phyloP scores from a whole-genome alignment of 108 stramenopile genomes.

The Conticribra weissflogii region DNA sequence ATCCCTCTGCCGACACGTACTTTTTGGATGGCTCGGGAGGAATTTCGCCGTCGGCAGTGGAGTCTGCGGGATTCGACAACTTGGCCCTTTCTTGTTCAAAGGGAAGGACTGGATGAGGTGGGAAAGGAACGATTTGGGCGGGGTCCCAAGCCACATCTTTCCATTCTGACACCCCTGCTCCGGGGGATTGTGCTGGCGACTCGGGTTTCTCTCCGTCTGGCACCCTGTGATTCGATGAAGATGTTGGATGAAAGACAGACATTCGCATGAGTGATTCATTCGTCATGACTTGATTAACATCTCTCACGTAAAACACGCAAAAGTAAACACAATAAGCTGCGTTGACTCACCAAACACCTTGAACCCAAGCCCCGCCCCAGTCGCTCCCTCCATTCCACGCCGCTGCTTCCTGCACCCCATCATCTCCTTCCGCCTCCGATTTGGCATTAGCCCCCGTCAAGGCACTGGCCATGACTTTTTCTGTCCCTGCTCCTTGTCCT shows the following conservation, averaged over 20 bases:
- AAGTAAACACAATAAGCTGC: not conserved
- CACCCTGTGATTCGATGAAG: constrained; percentile 12
- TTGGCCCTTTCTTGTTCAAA: constrained; percentile 7
- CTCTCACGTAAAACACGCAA: not conserved
- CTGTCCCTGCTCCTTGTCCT: not conserved
- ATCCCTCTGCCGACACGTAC: constrained; percentile 37
- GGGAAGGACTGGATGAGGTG: constrained; percentile 14
- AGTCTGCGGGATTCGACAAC: not conserved
- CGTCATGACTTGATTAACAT: too few species aligned
- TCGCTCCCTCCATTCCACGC: constrained; percentile 45
- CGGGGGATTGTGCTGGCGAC: constrained; percentile 4
- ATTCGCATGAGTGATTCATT: not conserved
- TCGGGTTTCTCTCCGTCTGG: constrained; percentile 14
- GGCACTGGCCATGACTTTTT: constrained; percentile 13
- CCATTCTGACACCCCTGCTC: constrained; percentile 11
- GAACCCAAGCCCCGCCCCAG: constrained; percentile 46
- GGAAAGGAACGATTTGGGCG: constrained; percentile 20
- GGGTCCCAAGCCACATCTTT: constrained; percentile 23
- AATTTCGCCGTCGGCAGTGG: constrained; percentile 4
- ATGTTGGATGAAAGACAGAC: not conserved
- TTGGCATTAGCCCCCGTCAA: constrained; percentile 6
- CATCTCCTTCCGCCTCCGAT: not conserved
- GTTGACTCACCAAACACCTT: constrained; percentile 41
- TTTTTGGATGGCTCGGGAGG: too few species aligned
- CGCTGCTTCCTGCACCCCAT: constrained; percentile 6